These are phyloP conservation scores for Rutstroemia sp. DNA, from an alignment of 2,329 filamentous ascomycete species.

Conservation along the genomic window DNA sequence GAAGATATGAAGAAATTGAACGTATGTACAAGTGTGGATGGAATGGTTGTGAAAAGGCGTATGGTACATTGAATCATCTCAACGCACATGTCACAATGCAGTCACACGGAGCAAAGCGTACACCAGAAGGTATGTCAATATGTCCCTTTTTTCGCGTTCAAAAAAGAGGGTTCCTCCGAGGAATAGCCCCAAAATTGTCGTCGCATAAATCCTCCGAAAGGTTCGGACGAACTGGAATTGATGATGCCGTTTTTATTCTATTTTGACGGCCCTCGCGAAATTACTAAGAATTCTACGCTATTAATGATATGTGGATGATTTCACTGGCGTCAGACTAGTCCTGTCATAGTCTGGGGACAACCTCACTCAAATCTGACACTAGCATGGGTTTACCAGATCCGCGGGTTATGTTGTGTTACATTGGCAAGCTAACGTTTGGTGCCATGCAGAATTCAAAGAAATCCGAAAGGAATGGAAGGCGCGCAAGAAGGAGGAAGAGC, in stretches of 20 bases:
- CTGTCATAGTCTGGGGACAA: slow-evolving; percentile 39
- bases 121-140: slow-evolving; percentile 77
- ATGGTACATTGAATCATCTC: slow-evolving; percentile 92
- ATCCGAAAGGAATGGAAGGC: slow-evolving; percentile 99
- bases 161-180: background rate
- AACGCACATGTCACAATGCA: slow-evolving; percentile 99
- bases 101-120: slow-evolving; percentile 87
- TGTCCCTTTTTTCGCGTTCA: background rate
- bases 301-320: slow-evolving; percentile 16
- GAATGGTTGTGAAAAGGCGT: slow-evolving; percentile 98
- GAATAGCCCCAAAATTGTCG: no score
- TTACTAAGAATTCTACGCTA: slow-evolving; percentile 12
- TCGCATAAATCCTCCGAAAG: no score
- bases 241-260: slow-evolving; percentile 8
- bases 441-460: slow-evolving; percentile 76
- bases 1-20: slow-evolving; percentile 97
- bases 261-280: slow-evolving; percentile 14
- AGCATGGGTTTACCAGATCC: slow-evolving; percentile 33
- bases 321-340: slow-evolving; percentile 40
- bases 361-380: slow-evolving; percentile 32
- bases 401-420: slow-evolving; percentile 27
- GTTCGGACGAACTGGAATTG: no score
- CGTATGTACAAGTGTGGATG: slow-evolving; percentile 99
- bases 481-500: slow-evolving; percentile 98
- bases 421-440: slow-evolving; percentile 22